Conservation (phyloP, 192 early-diverging fungal species). For the Umbelopsis sp. region DNA sequence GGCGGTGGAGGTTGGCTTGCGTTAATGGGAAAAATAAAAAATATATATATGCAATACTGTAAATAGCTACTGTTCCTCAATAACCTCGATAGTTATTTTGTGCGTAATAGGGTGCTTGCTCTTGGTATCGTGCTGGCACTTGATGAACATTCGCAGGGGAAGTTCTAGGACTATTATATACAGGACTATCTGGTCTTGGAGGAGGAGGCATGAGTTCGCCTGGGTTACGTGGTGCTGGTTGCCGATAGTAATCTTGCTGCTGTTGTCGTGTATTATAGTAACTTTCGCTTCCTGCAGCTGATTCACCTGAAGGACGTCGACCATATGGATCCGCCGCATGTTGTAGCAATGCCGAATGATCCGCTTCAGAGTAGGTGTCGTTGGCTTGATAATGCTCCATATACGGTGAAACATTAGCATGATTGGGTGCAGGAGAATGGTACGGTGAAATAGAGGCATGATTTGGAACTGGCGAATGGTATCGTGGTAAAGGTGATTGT, state of each 20-base stretch:
- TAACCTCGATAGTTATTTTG: not conserved
- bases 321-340: not conserved
- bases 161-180: not conserved
- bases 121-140: not conserved
- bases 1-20: not conserved
- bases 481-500: not conserved
- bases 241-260: not conserved
- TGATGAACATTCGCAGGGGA: not conserved
- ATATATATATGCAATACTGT: no score
- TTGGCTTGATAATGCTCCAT: not conserved
- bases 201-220: not conserved
- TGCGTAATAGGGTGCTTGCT: not conserved
- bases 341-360: not conserved
- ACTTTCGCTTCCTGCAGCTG: not conserved
- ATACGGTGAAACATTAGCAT: not conserved
- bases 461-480: not conserved
- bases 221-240: not conserved
- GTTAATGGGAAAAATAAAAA: no score
- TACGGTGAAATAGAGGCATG: not conserved
- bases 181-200: not conserved
- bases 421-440: not conserved
- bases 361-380: not conserved
- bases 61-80: not conserved
- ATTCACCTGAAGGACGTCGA: not conserved
- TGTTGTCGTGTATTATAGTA: not conserved